phyloP scores from a whole-genome alignment of 2,329 filamentous ascomycete species.

The Hypoxylon sp. region DNA sequence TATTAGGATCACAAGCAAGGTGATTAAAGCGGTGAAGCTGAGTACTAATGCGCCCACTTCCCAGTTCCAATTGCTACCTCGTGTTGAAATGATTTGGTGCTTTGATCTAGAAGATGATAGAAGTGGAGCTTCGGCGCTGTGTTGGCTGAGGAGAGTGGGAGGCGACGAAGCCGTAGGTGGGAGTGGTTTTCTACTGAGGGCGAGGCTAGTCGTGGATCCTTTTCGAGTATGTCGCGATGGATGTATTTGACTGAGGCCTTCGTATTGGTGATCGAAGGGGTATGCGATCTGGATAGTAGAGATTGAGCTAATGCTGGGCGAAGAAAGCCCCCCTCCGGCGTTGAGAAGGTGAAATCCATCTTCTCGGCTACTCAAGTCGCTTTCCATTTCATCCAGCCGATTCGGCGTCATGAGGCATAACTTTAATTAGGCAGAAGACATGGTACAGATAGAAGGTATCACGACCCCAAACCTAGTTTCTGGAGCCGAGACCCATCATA shows the following conservation, averaged over 20 bases:
- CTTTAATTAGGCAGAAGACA: background rate
- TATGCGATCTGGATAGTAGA: background rate
- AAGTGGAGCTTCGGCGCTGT: slow-evolving; percentile 8
- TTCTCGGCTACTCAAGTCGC: background rate
- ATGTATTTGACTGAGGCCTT: background rate
- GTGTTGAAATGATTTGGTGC: slow-evolving; percentile 27
- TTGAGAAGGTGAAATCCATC: background rate
- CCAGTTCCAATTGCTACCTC: slow-evolving; percentile 38
- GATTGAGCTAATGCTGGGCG: background rate
- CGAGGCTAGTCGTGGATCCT: background rate
- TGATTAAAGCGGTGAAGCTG: slow-evolving; percentile 27
- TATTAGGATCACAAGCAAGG: slow-evolving; percentile 35
- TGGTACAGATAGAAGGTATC: background rate
- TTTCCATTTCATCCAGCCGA: background rate
- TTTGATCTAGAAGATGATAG: slow-evolving; percentile 11
- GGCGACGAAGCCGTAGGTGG: slow-evolving; percentile 4
- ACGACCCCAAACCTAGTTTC: background rate
- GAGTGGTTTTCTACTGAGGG: slow-evolving; percentile 13
- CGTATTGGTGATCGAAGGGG: background rate
- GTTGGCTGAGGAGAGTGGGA: background rate
- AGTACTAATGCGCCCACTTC: slow-evolving; percentile 37
- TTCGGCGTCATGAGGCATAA: background rate
- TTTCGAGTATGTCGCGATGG: background rate
- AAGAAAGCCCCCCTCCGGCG: background rate
- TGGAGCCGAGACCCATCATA: background rate